These are phyloP conservation scores for Acanthamoeba castellanii DNA, from an alignment of 208 protist species.

Conservation along the genomic window DNA sequence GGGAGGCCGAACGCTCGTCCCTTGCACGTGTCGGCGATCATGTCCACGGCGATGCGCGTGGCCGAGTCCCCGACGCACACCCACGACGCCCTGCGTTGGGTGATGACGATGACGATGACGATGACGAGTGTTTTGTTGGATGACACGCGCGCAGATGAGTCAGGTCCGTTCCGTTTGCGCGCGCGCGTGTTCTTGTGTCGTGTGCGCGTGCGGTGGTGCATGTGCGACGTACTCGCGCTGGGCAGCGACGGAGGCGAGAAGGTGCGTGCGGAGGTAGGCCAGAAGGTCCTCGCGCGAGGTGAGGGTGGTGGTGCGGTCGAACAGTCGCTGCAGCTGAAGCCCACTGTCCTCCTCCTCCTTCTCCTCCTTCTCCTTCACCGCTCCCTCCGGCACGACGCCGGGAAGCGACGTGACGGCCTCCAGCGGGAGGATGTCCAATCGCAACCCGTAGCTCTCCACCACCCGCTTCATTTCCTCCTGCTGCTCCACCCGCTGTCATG, in stretches of 20 bases:
- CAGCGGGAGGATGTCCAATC: neutral
- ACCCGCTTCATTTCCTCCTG: neutral
- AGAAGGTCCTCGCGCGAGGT: conserved; percentile 15
- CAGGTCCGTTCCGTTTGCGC: too few relatives aligned
- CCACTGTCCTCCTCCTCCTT: neutral
- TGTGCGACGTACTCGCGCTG: neutral
- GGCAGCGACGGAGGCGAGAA: neutral
- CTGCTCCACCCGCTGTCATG: neutral
- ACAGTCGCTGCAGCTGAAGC: neutral
- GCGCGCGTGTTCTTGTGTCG: too few relatives aligned
- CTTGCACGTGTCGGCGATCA: conserved; percentile 57
- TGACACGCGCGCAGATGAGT: too few relatives aligned
- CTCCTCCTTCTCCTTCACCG: neutral
- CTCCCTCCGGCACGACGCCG: neutral
- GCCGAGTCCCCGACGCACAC: conserved; percentile 46
- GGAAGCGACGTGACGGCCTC: neutral
- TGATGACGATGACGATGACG: too few relatives aligned
- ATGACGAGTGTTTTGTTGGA: too few relatives aligned
- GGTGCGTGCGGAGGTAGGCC: conserved; percentile 6
- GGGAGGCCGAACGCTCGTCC: conserved; percentile 4
- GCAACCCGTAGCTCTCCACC: neutral
- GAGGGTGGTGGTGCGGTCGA: neutral
- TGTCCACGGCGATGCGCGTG: conserved; percentile 22
- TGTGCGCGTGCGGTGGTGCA: neutral
- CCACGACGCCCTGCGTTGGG: neutral